Percentiles rank a stretch among this genome's conserved stretches.
These are phyloP conservation scores for Blastomyces parvus DNA, from an alignment of 2,329 filamentous ascomycete genomes.

Conservation along the genomic window DNA sequence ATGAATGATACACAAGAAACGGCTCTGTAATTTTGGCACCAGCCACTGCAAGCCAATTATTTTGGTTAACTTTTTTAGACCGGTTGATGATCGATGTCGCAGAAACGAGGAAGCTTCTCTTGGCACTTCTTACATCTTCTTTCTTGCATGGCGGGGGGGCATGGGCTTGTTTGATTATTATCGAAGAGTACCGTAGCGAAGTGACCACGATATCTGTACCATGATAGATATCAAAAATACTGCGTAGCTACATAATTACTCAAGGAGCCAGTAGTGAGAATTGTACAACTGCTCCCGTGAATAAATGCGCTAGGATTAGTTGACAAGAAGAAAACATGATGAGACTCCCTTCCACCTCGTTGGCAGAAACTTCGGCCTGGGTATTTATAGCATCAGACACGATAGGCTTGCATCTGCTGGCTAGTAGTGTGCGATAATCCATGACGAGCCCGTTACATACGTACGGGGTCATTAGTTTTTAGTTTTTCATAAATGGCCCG, in stretches of 20 bases:
- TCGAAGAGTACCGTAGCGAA: too few species aligned
- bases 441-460: background rate
- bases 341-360: background rate
- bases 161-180: background rate
- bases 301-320: background rate
- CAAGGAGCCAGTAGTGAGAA: background rate
- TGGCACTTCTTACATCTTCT: background rate
- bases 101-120: background rate
- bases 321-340: background rate
- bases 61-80: background rate
- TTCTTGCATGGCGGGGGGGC: background rate
- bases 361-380: background rate
- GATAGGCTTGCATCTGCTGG: background rate
- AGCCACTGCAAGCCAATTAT: background rate
- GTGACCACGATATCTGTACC: background rate
- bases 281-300: background rate
- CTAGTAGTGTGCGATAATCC: background rate
- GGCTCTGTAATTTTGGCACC: background rate
- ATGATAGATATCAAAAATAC: background rate
- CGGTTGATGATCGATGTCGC: background rate
- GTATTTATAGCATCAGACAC: slow-evolving; percentile 1
- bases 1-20: background rate
- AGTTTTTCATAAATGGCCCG: background rate
- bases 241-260: background rate
- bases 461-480: too few species aligned